phyloP scores from a whole-genome alignment of 768 basidiomycete species.

The Ephemerocybe angulata region DNA sequence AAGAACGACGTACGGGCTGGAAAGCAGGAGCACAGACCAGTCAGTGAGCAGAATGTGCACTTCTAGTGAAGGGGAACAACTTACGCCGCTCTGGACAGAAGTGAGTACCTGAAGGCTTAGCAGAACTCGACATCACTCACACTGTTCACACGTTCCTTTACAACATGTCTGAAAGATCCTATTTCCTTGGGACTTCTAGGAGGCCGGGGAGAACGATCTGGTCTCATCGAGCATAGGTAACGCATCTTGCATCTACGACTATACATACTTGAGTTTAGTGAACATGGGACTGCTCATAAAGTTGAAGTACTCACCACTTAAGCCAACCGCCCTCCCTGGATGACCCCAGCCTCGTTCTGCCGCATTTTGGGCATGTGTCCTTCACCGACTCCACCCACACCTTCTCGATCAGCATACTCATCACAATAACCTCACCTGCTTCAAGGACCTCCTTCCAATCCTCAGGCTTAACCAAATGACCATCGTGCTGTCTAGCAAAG shows the following conservation, averaged over 20 bases:
- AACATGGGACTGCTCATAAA: no score
- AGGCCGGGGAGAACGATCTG: no score
- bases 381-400: background rate
- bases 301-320: background rate
- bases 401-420: background rate
- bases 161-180: no score
- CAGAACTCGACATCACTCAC: no score
- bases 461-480: background rate
- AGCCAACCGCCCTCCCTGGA: background rate
- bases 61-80: background rate
- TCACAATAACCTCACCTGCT: background rate
- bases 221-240: no score
- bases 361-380: background rate
- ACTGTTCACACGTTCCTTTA: no score
- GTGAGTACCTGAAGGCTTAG: no score
- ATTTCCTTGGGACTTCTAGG: no score
- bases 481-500: background rate
- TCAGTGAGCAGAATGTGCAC: background rate
- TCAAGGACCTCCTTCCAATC: background rate
- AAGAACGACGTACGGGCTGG: background rate
- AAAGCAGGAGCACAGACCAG: background rate
- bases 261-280: no score
- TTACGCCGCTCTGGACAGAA: no score
- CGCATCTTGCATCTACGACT: no score
- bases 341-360: background rate